A percentile compares a stretch with the other conserved stretches of the same genome.
phyloP scores from a whole-genome alignment of 495 filamentous ascomycete species.

The Entonaema liquescens region DNA sequence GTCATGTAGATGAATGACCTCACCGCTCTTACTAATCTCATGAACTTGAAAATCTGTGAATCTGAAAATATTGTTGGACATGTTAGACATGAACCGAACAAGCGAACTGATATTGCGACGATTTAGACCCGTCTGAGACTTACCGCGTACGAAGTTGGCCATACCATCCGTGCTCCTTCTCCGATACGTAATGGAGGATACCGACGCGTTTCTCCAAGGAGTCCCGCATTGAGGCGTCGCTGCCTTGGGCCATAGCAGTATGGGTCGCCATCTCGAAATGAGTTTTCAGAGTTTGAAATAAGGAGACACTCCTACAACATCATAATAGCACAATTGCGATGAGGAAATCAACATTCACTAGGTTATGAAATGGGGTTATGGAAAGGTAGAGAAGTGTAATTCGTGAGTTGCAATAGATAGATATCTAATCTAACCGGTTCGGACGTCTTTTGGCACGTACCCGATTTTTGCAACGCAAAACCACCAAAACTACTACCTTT shows the following conservation, averaged over 20 bases:
- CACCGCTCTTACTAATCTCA: conserved; percentile 81
- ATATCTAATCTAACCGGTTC: not conserved
- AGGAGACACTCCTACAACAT: not conserved
- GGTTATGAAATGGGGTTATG: not conserved
- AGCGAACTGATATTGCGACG: not conserved
- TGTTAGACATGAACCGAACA: conserved; percentile 25
- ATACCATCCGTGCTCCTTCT: conserved; percentile 39
- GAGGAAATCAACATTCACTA: not conserved
- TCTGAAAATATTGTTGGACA: conserved; percentile 55
- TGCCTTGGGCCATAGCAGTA: conserved; percentile 47
- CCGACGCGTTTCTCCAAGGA: conserved; percentile 43
- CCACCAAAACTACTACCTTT: no score
- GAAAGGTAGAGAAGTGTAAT: not conserved
- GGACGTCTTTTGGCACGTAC: no score
- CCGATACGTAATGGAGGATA: conserved; percentile 40
- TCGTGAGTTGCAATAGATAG: not conserved
- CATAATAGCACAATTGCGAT: not conserved
- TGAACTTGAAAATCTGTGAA: conserved; percentile 97
- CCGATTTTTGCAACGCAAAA: no score
- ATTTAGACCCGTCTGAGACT: not conserved
- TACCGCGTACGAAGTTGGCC: conserved; percentile 45
- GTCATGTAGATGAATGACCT: conserved; percentile 77
- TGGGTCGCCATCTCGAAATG: conserved; percentile 41
- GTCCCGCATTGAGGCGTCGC: conserved; percentile 42
- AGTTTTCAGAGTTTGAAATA: not conserved